These are phyloP conservation scores for Beta lomatogona DNA, from an alignment of 179 eudicot species.

Conservation along the genomic window DNA sequence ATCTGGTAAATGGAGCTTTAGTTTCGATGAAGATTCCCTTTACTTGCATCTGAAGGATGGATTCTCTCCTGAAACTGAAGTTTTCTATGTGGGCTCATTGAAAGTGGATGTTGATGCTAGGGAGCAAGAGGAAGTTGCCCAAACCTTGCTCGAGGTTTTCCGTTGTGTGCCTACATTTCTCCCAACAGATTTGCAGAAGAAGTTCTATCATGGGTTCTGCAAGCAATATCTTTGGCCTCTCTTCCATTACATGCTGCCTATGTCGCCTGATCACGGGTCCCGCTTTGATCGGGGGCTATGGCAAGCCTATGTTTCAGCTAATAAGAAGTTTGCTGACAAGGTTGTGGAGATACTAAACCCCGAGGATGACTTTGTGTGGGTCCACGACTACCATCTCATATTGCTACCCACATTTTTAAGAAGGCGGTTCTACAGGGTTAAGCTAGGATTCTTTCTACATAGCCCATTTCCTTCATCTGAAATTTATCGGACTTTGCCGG, in stretches of 20 bases:
- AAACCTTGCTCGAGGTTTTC: slow-evolving; percentile 36
- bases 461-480: slow-evolving; percentile 51
- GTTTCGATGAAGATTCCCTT: slow-evolving; percentile 42
- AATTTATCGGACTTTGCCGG: slow-evolving; percentile 46
- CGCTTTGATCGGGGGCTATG: slow-evolving; percentile 42
- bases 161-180: slow-evolving; percentile 49
- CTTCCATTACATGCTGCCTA: slow-evolving; percentile 52
- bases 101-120: slow-evolving; percentile 34
- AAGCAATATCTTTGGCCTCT: slow-evolving; percentile 55
- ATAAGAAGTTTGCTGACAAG: slow-evolving; percentile 44
- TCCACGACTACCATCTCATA: slow-evolving; percentile 50
- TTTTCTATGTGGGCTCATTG: slow-evolving; percentile 45
- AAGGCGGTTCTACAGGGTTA: slow-evolving; percentile 39
- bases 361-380: slow-evolving; percentile 46
- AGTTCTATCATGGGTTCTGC: slow-evolving; percentile 52
- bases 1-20: slow-evolving; percentile 40
- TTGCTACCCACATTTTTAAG: slow-evolving; percentile 46
- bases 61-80: slow-evolving; percentile 38
- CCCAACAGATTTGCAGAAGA: slow-evolving; percentile 40
- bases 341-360: slow-evolving; percentile 40
- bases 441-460: slow-evolving; percentile 42
- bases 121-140: slow-evolving; percentile 48
- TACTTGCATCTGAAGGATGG: slow-evolving; percentile 45
- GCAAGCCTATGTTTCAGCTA: slow-evolving; percentile 51
- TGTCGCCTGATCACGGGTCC: slow-evolving; percentile 41